Percentiles rank a stretch among this genome's conserved stretches.
Evolutionary conservation across 2,329 filamentous ascomycete species (phyloP).

Genomic region (Aureobasidium sp.): DNA sequence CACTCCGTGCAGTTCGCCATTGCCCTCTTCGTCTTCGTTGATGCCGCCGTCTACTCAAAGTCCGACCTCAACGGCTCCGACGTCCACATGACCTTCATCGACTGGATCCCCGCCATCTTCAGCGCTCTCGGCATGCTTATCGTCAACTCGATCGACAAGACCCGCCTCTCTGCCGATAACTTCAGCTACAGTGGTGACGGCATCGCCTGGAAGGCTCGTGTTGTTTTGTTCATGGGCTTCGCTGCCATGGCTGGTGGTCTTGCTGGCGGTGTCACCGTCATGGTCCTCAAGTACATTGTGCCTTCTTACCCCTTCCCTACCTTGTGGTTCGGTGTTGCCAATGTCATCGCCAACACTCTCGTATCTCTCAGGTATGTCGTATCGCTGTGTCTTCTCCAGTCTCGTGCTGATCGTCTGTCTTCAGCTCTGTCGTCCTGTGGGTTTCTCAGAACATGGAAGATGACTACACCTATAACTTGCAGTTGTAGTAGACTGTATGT

Average conservation of each 20-base stretch:
- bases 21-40: constrained; percentile 63
- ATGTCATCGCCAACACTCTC: constrained; percentile 57
- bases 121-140: constrained; percentile 63
- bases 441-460: constrained; percentile 67
- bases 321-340: constrained; percentile 61
- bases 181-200: constrained; percentile 59
- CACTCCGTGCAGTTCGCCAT: constrained; percentile 53
- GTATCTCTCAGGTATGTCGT: constrained; percentile 58
- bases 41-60: constrained; percentile 58
- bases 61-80: constrained; percentile 54
- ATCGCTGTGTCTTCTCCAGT: not conserved
- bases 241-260: constrained; percentile 61
- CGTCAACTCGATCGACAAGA: constrained; percentile 66
- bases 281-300: constrained; percentile 62
- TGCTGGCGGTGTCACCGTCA: constrained; percentile 59
- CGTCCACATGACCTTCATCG: constrained; percentile 61
- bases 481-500: constrained; percentile 39
- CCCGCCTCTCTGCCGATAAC: constrained; percentile 55
- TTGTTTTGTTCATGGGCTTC: constrained; percentile 64
- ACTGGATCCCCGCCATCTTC: constrained; percentile 67
- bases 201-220: constrained; percentile 63
- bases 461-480: constrained; percentile 63
- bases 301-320: constrained; percentile 53
- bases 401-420: not conserved
- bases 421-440: constrained; percentile 59